Evolutionary conservation across 352 stramenopile genomes (phyloP).

Genomic region (Phytophthora pseudosyringae): DNA sequence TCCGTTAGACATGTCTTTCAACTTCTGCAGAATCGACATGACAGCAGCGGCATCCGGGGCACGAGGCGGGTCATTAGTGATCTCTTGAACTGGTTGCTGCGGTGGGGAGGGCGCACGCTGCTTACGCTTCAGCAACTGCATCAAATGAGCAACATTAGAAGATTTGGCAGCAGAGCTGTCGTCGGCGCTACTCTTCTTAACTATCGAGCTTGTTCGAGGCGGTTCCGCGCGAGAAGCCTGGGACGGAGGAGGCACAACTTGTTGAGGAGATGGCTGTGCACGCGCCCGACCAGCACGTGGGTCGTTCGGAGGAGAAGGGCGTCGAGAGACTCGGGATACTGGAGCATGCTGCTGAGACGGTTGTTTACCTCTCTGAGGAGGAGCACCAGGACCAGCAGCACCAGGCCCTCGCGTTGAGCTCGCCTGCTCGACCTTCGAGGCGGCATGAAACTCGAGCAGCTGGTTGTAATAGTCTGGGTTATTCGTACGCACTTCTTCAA

Average conservation of each 20-base stretch:
- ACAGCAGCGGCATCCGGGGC: slow-evolving; percentile 73
- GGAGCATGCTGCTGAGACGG: slow-evolving; percentile 19
- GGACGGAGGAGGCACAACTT: slow-evolving; percentile 18
- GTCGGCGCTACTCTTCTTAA: slow-evolving; percentile 21
- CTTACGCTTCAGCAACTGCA: slow-evolving; percentile 84
- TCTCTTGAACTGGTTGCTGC: slow-evolving; percentile 45
- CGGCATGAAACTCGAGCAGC: slow-evolving; percentile 71
- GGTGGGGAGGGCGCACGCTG: slow-evolving; percentile 38
- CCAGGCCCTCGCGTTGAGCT: slow-evolving; percentile 5
- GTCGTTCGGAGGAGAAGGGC: slow-evolving; percentile 38
- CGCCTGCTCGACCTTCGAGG: slow-evolving; percentile 36
- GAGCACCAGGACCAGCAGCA: slow-evolving; percentile 6
- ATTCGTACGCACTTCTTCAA: slow-evolving; percentile 87
- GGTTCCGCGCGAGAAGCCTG: slow-evolving; percentile 23
- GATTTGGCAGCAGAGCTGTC: slow-evolving; percentile 50
- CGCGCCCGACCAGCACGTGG: slow-evolving; percentile 24
- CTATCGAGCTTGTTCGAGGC: slow-evolving; percentile 17
- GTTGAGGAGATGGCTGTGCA: slow-evolving; percentile 10
- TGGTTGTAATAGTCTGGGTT: slow-evolving; percentile 88
- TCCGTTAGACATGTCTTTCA: slow-evolving; percentile 62
- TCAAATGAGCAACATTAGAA: slow-evolving; percentile 81
- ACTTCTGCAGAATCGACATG: slow-evolving; percentile 88
- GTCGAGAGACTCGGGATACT: slow-evolving; percentile 36
- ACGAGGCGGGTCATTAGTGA: slow-evolving; percentile 64
- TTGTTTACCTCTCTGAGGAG: slow-evolving; percentile 22